Base-by-base conservation (phyloP, 2,329 filamentous ascomycete species). In the Monilinia fructicola region DNA sequence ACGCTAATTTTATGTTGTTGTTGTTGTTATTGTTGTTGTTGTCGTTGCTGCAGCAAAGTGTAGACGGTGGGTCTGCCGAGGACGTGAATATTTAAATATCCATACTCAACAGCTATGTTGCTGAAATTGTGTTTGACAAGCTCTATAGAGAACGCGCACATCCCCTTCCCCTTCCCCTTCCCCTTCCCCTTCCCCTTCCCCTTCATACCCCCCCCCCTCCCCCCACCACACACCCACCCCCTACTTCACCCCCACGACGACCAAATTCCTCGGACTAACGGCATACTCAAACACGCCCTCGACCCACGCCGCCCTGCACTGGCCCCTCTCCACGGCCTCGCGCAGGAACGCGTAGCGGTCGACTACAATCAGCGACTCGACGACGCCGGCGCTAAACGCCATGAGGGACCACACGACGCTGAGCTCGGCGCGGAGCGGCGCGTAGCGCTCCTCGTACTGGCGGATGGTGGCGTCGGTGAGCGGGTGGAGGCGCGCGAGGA, bases 331-430 rank as follows among this genome's bases (percentile, higher is more conserved):
- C 79, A 80, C 74, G 72, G 97, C 91, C 80, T 99, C 94, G 67
- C 82, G 85, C 71, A 99, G 80, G 79, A 89, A 99, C 69, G 91
- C 80, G 91, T 92, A 99, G 55, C 95, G 85, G 81, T 99, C 95
- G 55, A 90, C 87, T 62, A 96, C 92, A 73, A 99, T 94, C 67
- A 96, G 81, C 42, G 92, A 92, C 81, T 99, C 95, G 2, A 96
- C 88, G 4, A 97, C 90, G 26, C 87, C 87, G 3, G 94, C 93
- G 77, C 92, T 96, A 74, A 97, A 97, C 0, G 95, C 93, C 94
- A 99, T 99, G 73, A 99, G 78, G 72, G 87, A 92, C 95, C 95
- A 99, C 67, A 96, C 86, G 10, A 96, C 84, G 74, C 90, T 92
- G 50, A 99, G 80, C 75, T 97, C 90, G 73, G 92, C 90, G 79